Conservation (phyloP, 2,329 filamentous ascomycete species). For the Fusarium sp. region DNA sequence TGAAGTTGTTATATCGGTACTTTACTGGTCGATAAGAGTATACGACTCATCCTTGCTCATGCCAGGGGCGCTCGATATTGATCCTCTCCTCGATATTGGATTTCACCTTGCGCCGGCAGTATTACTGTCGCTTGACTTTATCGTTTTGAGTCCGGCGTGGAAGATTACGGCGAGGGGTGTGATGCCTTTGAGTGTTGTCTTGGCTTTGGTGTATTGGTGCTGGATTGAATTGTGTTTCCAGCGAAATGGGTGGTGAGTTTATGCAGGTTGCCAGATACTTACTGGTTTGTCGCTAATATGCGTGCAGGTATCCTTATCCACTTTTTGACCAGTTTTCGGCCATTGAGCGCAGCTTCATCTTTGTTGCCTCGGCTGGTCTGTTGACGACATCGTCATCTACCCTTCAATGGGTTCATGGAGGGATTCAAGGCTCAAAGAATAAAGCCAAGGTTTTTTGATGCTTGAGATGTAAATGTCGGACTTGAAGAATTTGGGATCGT, state of each 20-base stretch:
- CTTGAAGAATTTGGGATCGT: neutral
- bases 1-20: neutral
- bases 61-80: neutral
- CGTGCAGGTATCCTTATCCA: neutral
- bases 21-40: neutral
- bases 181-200: neutral
- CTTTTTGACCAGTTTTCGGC: neutral
- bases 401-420: neutral
- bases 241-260: conserved; percentile 1
- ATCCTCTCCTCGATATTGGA: neutral
- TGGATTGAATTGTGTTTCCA: neutral
- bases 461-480: too few relatives aligned
- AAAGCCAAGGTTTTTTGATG: neutral
- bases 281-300: neutral
- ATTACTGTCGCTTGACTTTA: neutral
- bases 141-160: neutral
- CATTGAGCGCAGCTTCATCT: neutral
- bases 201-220: conserved; percentile 1
- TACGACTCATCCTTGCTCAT: neutral
- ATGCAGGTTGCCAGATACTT: neutral
- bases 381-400: neutral
- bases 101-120: neutral
- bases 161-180: neutral
- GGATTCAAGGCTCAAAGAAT: neutral
- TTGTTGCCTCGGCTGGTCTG: neutral